Evolutionary conservation across 768 basidiomycete species (phyloP), one percentile per base, ranked within the genome.

Genomic region (Auricularia auricula-judae): DNA sequence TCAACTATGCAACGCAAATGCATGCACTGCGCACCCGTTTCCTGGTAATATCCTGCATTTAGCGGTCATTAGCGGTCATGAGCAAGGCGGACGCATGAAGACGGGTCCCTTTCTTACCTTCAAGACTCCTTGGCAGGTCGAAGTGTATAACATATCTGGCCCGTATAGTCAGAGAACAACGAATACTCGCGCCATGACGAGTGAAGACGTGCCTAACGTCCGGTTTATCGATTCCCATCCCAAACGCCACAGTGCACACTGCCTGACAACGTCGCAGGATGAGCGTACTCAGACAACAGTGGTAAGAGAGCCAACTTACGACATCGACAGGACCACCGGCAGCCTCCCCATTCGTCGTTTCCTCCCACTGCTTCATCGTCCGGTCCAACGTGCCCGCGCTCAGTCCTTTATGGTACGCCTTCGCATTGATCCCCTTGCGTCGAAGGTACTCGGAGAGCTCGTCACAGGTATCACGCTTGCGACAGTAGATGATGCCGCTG

Each of bases 241-340:
- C 91, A 68, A 93, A 93, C 3, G 91, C 91, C 61, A 93, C 83
- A 0, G 89, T 90, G 88, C 88, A 33, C 88, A 85, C 53, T 89
- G 86, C 86, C 88, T 51, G 5, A 51, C 54, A 61, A 47, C 23
- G 62, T 56, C 29, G 54, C 23, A 58, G 18, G 29, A 53, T 10
- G 21, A 36, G 11, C 35, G 34, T 54, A 51, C 39, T 54, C 58
- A n/a, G 18, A 51, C 23, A 36, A 10, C 1, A 14, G 10, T 44
- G 10, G 43, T 11, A 3, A 12, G 58, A 62, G 8, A n/a, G n/a
- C n/a, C 29, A 29, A 72, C 86, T 65, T 67, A 87, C 88, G 29
- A 91, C 80, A 64, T 91, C 88, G 3, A 87, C 78, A 29, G 79
- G 82, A 21, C 78, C 80, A 8, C 83, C 82, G 14, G 84, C 84